These are phyloP conservation scores for Colletotrichum gloeosporioides DNA, from an alignment of 2,329 filamentous ascomycete species.

Conservation along the genomic window DNA sequence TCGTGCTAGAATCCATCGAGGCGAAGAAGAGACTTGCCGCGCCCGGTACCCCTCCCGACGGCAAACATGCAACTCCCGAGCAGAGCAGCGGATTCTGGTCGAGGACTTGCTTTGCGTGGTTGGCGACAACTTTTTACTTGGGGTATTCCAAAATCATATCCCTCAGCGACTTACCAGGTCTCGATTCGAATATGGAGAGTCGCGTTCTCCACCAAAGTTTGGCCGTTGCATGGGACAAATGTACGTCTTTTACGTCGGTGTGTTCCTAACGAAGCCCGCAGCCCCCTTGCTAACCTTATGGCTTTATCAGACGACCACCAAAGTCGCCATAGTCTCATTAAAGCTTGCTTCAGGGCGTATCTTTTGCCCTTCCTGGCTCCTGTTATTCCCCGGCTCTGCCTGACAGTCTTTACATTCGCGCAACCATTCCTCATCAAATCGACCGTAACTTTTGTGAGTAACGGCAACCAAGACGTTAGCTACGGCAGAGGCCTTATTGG, in stretches of 20 bases:
- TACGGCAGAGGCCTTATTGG: slow-evolving; percentile 33
- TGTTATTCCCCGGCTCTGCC: slow-evolving; percentile 29
- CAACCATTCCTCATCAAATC: slow-evolving; percentile 35
- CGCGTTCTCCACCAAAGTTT: neutral
- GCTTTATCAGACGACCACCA: slow-evolving; percentile 21
- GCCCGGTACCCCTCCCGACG: neutral
- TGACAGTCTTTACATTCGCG: slow-evolving; percentile 31
- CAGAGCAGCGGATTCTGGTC: slow-evolving; percentile 5
- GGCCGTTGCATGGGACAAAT: slow-evolving; percentile 20
- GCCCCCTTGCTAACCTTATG: too few species aligned
- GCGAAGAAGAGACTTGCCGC: neutral
- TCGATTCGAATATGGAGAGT: neutral
- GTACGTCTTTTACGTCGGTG: neutral
- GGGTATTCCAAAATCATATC: slow-evolving; percentile 1
- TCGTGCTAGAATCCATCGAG: neutral
- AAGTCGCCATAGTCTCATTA: slow-evolving; percentile 18
- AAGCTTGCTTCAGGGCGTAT: slow-evolving; percentile 21
- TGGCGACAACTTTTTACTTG: neutral
- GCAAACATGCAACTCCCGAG: neutral
- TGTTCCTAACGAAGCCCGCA: too few species aligned
- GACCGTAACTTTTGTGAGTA: slow-evolving; percentile 24
- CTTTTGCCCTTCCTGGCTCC: slow-evolving; percentile 21
- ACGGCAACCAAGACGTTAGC: slow-evolving; percentile 6
- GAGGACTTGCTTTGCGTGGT: slow-evolving; percentile 10
- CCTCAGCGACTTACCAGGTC: neutral